Evolutionary conservation across 2,329 filamentous ascomycete genomes (phyloP), one percentile per base, ranked within the genome.

Genomic region (Alternaria conjuncta): DNA sequence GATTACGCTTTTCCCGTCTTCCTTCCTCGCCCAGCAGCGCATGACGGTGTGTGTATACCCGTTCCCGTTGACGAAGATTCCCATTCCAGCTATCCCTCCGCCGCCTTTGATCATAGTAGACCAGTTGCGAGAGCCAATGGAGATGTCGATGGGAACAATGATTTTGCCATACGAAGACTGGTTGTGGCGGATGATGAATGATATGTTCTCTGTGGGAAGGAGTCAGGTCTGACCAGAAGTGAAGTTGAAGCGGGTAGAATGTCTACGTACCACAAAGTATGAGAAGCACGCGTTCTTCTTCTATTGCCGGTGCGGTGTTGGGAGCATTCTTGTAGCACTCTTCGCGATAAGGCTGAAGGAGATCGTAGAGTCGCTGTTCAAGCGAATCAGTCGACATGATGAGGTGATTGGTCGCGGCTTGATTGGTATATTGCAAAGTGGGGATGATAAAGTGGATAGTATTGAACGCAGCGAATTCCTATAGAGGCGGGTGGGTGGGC

Each of bases 101-200:
- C 9, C 15, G 1, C 36, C 60, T 6, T 46, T 45, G 12, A 47
- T 36, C 18, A 46, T 49, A 8, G 11, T 20, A 5, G 20, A 10
- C 61, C 64, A 67, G 51, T 63, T 60, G 25, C 61, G 63, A n/a
- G 46, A 44, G 3, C 47, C 60, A 1, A 67, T n/a, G 3, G 59
- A 64, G 10, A 65, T 11, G 5, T 67, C 64, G 18, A 57, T 28
- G 3, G 55, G n/a, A 2, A 60, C 51, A 32, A 65, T 60, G 20
- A 11, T 25, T 44, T 66, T 69, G 49, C 64, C 62, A 32, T 58
- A 64, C 15, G 51, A 50, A 9, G 51, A 46, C 23, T 65, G 65
- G 20, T 61, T 55, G 55, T 64, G 64, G 18, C 66, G 58, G 55
- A 68, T 57, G 21, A 68, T 49, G 25, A 68, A 66, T 15, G 63